Conservation (phyloP, 78 protist genomes). For the Guillardia theta region DNA sequence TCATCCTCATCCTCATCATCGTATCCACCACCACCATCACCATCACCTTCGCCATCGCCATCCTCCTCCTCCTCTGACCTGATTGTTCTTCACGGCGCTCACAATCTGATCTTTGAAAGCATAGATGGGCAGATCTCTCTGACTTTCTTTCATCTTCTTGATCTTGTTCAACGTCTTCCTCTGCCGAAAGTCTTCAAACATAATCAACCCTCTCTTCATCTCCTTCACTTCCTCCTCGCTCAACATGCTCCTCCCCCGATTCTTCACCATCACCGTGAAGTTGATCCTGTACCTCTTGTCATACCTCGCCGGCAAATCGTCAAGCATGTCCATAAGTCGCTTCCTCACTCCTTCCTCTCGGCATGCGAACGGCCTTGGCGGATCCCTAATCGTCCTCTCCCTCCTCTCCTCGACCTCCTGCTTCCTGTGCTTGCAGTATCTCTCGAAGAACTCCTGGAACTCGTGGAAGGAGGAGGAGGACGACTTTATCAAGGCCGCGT, state of each 20-base stretch:
- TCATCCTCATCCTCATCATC: too few species aligned
- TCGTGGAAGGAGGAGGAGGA: background rate
- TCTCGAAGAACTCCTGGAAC: conserved; percentile 17
- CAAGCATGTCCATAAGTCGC: background rate
- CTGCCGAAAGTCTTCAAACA: conserved; percentile 41
- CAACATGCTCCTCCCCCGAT: background rate
- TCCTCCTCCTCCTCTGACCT: too few species aligned
- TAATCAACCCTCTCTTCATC: background rate
- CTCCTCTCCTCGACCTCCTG: background rate
- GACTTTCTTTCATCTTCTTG: background rate
- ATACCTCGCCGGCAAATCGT: conserved; percentile 1
- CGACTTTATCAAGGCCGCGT: background rate
- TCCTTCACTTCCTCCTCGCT: background rate
- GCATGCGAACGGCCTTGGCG: background rate
- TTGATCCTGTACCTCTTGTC: conserved; percentile 41
- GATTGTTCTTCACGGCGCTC: background rate
- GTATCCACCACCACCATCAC: too few species aligned
- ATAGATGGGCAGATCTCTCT: background rate
- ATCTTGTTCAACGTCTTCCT: background rate
- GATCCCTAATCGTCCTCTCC: background rate
- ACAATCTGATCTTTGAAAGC: background rate
- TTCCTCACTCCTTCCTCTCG: background rate
- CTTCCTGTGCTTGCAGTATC: background rate
- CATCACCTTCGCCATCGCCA: too few species aligned
- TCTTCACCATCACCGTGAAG: background rate